Conservation (phyloP, 805 yeast genomes). For the Zygotorulaspora sp. region DNA sequence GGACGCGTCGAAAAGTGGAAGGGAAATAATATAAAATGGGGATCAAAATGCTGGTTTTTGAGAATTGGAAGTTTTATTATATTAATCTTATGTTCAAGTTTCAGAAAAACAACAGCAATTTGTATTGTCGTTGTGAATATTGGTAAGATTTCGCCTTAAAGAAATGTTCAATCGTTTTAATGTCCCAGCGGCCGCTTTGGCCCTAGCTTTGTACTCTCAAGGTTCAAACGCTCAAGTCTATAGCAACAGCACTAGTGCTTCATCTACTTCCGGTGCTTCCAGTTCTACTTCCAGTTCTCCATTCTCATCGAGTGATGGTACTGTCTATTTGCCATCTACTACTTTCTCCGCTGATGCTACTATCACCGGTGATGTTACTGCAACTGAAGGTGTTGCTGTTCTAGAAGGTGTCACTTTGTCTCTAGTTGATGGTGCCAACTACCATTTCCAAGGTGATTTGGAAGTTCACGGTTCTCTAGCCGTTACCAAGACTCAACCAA, state of each 20-base stretch:
- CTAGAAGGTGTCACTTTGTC: constrained; percentile 2
- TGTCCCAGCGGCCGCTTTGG: neutral
- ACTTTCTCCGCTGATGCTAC: constrained; percentile 2
- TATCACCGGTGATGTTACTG: constrained; percentile 4
- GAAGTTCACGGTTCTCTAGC: neutral
- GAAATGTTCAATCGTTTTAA: constrained; percentile 6
- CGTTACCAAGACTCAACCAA: constrained; percentile 1
- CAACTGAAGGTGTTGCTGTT: constrained; percentile 4
- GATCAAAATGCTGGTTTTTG: too few species aligned
- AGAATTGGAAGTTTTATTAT: too few species aligned
- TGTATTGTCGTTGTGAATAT: neutral
- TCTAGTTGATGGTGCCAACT: constrained; percentile 1
- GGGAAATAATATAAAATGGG: too few species aligned
- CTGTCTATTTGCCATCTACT: constrained; percentile 3
- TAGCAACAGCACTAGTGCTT: constrained; percentile 3
- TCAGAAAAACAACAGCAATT: neutral
- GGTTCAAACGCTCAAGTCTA: neutral
- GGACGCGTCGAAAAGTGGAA: too few species aligned
- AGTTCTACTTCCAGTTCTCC: constrained; percentile 1
- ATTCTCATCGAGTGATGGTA: neutral
- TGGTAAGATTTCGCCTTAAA: constrained; percentile 3
- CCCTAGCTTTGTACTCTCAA: constrained; percentile 2
- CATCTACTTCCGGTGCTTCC: constrained; percentile 2
- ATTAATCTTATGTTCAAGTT: too few species aligned
- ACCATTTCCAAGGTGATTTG: neutral